Percentiles rank a stretch among this genome's conserved stretches.
phyloP scores from a whole-genome alignment of 2,329 filamentous ascomycete genomes.

The Bipolaris sorokiniana region DNA sequence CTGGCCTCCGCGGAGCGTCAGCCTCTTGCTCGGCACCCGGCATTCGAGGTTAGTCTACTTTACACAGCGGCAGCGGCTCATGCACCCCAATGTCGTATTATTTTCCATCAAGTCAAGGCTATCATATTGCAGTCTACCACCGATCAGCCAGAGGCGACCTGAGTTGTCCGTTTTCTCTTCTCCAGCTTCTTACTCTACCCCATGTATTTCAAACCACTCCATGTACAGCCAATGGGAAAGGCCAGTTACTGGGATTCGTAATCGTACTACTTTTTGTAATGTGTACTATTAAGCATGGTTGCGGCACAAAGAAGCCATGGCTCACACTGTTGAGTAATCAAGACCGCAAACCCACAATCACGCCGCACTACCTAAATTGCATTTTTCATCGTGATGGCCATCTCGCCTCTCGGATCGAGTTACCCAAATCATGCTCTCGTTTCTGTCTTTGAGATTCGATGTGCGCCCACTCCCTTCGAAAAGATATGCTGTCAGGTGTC shows the following conservation, averaged over 20 bases:
- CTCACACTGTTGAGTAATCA: too few relatives aligned
- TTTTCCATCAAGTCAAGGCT: background rate
- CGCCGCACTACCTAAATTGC: background rate
- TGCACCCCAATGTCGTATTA: background rate
- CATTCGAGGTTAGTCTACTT: background rate
- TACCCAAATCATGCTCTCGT: background rate
- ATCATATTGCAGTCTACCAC: background rate
- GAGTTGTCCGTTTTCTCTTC: background rate
- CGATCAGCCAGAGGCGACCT: background rate
- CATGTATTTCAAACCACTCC: background rate
- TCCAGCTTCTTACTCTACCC: background rate
- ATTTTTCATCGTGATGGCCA: background rate
- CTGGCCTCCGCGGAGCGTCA: constrained; percentile 8
- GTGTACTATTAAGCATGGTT: too few relatives aligned
- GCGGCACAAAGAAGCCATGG: background rate
- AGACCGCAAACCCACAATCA: background rate
- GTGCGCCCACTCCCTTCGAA: background rate
- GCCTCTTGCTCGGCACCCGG: background rate
- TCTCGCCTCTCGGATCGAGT: background rate
- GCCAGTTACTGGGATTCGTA: background rate
- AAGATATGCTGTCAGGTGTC: constrained; percentile 1
- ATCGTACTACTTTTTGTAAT: background rate
- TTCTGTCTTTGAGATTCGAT: background rate
- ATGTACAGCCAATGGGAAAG: background rate
- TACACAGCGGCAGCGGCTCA: background rate